Base-by-base conservation (phyloP, 257 asterid genomes). In the Fraxinus quadrangulata region DNA sequence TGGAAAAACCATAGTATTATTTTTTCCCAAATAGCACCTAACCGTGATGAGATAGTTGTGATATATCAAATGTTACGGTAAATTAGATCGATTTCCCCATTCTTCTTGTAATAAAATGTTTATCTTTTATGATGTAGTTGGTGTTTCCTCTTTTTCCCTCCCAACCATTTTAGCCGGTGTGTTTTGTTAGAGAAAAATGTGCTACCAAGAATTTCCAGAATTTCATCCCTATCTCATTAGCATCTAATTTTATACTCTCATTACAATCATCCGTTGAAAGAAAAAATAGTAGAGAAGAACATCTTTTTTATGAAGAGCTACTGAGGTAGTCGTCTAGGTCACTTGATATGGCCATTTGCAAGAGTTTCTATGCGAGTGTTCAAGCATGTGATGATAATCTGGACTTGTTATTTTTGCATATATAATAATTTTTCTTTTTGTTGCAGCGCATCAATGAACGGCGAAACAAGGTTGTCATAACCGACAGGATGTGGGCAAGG, bases 401-500 rank as follows among this genome's bases (percentile, higher is more conserved):
- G 17, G 16, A 61, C 68, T 8, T 23, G 2, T n/a, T 61, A 21
- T 61, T 61, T 8, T 61, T 61, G 28, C 10, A 0, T 61, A 9
- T 54, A 8, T 21, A 9, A 37, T 59, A 59, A 51, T 54, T 54
- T 61, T 61, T 21, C 30, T 19, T 81, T 67, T 79, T 10, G 71
- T 2, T 77, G 87, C 93, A 90, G 96, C 90, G 96, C 54, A 86
- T 90, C 30, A 88, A 81, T 61, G 93, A 89, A 83, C 63, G 63
- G 66, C 91, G 88, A 80, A 86, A 90, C 89, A 84, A 39, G 83
- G 96, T 90, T 47, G 91, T 88, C 24, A 88, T 88, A 81, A 90
- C 96, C 0, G 96, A 90, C 84, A 81, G 96, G 79, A 90, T 90
- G 96, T 90, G 92, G 92, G 96, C 96, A 3, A 87, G 96, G 84